Base-by-base conservation (phyloP, 2,329 filamentous ascomycete genomes). In the Aspergillus awamori region DNA sequence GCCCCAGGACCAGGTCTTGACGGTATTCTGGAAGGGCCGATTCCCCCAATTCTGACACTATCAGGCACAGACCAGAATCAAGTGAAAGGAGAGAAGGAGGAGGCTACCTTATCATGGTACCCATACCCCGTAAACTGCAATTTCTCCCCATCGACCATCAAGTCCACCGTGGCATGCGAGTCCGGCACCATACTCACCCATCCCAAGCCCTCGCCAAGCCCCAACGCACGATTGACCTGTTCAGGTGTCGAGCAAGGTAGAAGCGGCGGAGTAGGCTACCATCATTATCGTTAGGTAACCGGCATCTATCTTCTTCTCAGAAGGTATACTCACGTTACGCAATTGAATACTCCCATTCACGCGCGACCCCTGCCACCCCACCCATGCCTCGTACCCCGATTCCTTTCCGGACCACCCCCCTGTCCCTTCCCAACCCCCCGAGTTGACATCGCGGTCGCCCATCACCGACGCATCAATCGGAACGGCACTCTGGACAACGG, bases 101-200 rank as follows among this genome's bases (percentile, higher is more conserved):
- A n/a, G 24, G 24, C 53, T 61, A 76, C 75, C 67, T 81, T 82
- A 63, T 82, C 81, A 64, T 82, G 80, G 64, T 82, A 82, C 1
- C 73, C 80, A 1, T 70, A 56, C 1, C 80, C 80, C 5, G 68
- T 65, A 61, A 79, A 80, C 5, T 58, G 58, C 15, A 80, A 24
- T 13, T 38, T 36, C 28, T 66, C 69, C 2, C 76, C 78, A 22
- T 66, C 59, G 6, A 77, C 68, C 0, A 36, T 62, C 56, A 77
- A 53, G 38, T 76, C 69, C 1, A 77, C 75, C 2, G 39, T 63
- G 1, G 66, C 75, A 24, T 66, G 59, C 0, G 75, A 72, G 58
- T 77, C 76, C 3, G 78, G 76, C 4, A 79, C 60, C 2, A 74
- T 67, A 63, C 73, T 77, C 2, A 71, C 69, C 78, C 78, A 80